phyloP scores from a whole-genome alignment of 495 filamentous ascomycete genomes.

The Penicillium flavigenum region DNA sequence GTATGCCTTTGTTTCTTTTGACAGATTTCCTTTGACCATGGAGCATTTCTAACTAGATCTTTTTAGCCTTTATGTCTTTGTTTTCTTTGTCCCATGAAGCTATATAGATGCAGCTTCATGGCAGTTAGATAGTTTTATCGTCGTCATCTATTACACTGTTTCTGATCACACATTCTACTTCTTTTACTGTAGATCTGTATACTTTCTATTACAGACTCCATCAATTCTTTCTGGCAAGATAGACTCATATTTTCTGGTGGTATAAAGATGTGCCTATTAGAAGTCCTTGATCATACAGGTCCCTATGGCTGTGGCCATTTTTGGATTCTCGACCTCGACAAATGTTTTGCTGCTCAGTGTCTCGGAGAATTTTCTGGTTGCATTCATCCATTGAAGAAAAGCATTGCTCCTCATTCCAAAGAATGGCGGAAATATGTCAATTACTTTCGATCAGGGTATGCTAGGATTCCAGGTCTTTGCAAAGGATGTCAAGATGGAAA shows the following conservation, averaged over 20 bases:
- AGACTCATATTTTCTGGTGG: not conserved
- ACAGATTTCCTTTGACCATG: no score
- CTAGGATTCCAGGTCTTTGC: not conserved
- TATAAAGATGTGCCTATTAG: conserved; percentile 1
- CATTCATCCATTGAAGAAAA: conserved; percentile 4
- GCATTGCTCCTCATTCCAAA: not conserved
- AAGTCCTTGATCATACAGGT: conserved; percentile 1
- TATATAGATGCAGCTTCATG: no score
- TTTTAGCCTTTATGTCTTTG: no score
- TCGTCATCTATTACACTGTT: no score
- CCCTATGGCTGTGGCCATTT: conserved; percentile 21
- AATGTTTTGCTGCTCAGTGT: not conserved
- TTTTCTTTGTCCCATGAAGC: no score
- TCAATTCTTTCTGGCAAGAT: not conserved
- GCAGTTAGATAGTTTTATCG: no score
- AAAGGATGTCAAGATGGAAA: conserved; percentile 6
- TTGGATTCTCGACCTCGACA: conserved; percentile 5
- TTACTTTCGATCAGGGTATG: conserved; percentile 3
- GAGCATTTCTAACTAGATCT: no score
- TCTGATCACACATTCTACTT: no score
- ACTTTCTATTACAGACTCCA: no score
- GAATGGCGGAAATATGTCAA: conserved; percentile 7
- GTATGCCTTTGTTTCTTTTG: no score
- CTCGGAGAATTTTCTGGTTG: conserved; percentile 1
- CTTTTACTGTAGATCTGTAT: no score